Evolutionary conservation across 257 asterid species (phyloP), one percentile per base, ranked within the genome.

Genomic region (Solanum megistacrolobum): DNA sequence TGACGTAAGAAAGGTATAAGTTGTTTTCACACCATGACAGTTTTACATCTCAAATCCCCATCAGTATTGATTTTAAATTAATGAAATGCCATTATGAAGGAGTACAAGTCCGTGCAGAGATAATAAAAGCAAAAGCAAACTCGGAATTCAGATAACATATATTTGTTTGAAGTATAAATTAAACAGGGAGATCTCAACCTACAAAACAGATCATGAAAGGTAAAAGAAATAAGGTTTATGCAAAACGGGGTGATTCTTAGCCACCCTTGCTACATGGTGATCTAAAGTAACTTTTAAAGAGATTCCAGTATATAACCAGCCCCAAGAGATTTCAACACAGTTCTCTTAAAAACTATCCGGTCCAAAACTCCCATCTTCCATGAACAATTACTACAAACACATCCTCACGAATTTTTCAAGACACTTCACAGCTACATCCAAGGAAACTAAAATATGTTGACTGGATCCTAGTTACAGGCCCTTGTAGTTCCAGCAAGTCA

Each of bases 1-100:
- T 83, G 41, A 90, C 46, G 39, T 86, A 86, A 73, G 46, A 76
- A 85, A 85, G 79, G 34, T 69, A 84, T 66, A 43, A 34, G 66
- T 11, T n/a, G 69, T 41, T 71, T 62, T 32, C 81, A 73, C 88
- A 73, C 39, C 29, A 86, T 73, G 46, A 29, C 84, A 72, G 10
- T 62, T 79, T 46, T 81, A 9, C 35, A 18, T 81, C 38, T 46
- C 41, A 46, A 81, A 81, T 81, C 69, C 52, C 85, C 69, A 81
- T 29, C 62, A 18, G 13, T 5, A 81, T 43, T 48, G 23, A 46
- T 29, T 62, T 62, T 5, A 48, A 9, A 16, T 46, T 46, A 29
- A 31, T 8, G 68, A 81, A 81, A 81, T 46, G 39, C 1, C 38
- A 81, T 9, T 5, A 43, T 1, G 20, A 46, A 16, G 69, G 69